Percentiles rank a stretch among this genome's conserved stretches.
Evolutionary conservation across 495 filamentous ascomycete species (phyloP).

Genomic region (Lophium mytilinum): DNA sequence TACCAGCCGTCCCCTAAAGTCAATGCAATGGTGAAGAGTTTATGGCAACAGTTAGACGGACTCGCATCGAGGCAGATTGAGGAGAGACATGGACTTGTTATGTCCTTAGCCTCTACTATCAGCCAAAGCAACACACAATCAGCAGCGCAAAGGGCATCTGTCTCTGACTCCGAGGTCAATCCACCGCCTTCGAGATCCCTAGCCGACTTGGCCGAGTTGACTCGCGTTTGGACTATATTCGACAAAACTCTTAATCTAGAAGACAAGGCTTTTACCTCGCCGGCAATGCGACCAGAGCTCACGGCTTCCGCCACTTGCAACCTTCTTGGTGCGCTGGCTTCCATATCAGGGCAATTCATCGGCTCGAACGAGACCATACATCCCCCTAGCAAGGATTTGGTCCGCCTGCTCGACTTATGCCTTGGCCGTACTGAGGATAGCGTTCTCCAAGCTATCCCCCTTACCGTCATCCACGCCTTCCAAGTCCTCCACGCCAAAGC

Average conservation of each 20-base stretch:
- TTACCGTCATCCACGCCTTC: constrained; percentile 1
- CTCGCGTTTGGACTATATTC: constrained; percentile 17
- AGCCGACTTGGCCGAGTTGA: constrained; percentile 1
- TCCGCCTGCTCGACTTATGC: constrained; percentile 18
- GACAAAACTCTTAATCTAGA: constrained; percentile 9
- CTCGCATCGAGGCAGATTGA: constrained; percentile 25
- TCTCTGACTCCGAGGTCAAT: neutral
- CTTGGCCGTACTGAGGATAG: constrained; percentile 19
- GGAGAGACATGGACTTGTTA: constrained; percentile 29
- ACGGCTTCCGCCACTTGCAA: constrained; percentile 19
- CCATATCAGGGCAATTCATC: neutral
- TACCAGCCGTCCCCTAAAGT: neutral
- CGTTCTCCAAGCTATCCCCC: constrained; percentile 20
- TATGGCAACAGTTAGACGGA: constrained; percentile 10
- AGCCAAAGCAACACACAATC: neutral
- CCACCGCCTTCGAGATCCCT: neutral
- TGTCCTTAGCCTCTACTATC: constrained; percentile 23
- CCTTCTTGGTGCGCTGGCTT: constrained; percentile 14
- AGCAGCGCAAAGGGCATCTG: neutral
- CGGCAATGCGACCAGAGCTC: constrained; percentile 23
- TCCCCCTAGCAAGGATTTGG: constrained; percentile 3
- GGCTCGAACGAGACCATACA: neutral
- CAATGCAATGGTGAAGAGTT: constrained; percentile 14
- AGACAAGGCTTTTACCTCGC: constrained; percentile 22
- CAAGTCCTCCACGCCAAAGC: neutral